phyloP scores from a whole-genome alignment of 2,329 filamentous ascomycete genomes.

The Cladosporium sp. region DNA sequence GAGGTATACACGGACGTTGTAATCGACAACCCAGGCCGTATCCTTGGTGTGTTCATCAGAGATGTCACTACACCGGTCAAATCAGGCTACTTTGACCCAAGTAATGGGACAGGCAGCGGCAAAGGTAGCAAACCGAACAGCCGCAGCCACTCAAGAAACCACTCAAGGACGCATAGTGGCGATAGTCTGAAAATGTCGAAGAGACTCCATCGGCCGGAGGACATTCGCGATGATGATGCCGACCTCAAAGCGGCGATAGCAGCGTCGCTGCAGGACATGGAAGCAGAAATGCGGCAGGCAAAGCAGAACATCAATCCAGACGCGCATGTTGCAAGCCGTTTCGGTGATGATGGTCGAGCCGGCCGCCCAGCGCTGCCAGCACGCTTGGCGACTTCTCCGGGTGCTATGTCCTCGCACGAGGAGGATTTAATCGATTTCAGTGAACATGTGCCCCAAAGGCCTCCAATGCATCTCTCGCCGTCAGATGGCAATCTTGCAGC shows the following conservation, averaged over 20 bases:
- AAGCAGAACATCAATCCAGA: slow-evolving; percentile 34
- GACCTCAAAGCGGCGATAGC: slow-evolving; percentile 45
- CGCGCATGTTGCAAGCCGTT: slow-evolving; percentile 20
- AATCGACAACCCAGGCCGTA: slow-evolving; percentile 71
- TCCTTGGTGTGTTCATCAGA: slow-evolving; percentile 86
- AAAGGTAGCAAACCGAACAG: slow-evolving; percentile 28
- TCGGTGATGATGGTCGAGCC: slow-evolving; percentile 6
- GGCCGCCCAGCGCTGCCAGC: slow-evolving; percentile 1
- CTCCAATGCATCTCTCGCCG: slow-evolving; percentile 20
- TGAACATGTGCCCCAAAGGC: slow-evolving; percentile 30
- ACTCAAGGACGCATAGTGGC: slow-evolving; percentile 25
- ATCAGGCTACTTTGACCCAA: slow-evolving; percentile 69
- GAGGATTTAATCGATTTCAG: slow-evolving; percentile 46
- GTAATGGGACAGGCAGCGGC: slow-evolving; percentile 27
- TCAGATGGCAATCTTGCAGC: slow-evolving; percentile 3
- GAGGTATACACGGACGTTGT: slow-evolving; percentile 97
- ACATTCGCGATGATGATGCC: slow-evolving; percentile 42
- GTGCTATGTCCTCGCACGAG: slow-evolving; percentile 20
- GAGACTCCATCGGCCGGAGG: slow-evolving; percentile 27
- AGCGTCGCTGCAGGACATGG: slow-evolving; percentile 43
- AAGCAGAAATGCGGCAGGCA: slow-evolving; percentile 32
- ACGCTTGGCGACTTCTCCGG: slow-evolving; percentile 8
- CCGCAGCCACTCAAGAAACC: slow-evolving; percentile 26
- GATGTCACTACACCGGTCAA: slow-evolving; percentile 79
- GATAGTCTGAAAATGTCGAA: slow-evolving; percentile 30